Percentiles rank a stretch among this genome's conserved stretches.
Conservation (phyloP, 1,139 yeast species). For the Pichia norvegensis region DNA sequence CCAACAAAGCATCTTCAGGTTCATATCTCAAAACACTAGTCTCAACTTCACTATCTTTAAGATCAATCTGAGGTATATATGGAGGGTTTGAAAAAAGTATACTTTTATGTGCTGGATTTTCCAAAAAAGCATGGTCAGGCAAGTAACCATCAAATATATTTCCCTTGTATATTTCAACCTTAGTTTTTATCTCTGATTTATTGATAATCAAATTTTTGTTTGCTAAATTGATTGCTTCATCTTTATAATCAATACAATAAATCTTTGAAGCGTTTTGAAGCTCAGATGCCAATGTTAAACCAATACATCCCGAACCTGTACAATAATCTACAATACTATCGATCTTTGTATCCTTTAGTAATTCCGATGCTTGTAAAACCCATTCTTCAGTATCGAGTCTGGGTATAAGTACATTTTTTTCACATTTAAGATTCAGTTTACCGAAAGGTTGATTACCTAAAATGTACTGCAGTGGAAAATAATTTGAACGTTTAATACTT, state of each 20-base stretch:
- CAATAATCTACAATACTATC: constrained; percentile 59
- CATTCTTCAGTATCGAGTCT: constrained; percentile 97
- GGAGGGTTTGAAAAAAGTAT: constrained; percentile 84
- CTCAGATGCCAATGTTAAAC: constrained; percentile 37
- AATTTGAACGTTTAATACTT: constrained; percentile 34
- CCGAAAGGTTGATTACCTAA: constrained; percentile 88
- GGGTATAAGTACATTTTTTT: constrained; percentile 70
- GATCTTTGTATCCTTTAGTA: constrained; percentile 18
- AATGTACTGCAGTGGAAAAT: constrained; percentile 74
- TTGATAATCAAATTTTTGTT: constrained; percentile 33
- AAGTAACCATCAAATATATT: constrained; percentile 26
- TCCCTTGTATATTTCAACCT: constrained; percentile 14
- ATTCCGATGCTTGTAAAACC: constrained; percentile 40
- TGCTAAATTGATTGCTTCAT: constrained; percentile 45
- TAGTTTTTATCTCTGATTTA: neutral
- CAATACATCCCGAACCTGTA: constrained; percentile 87
- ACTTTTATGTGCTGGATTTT: constrained; percentile 30
- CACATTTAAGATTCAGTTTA: constrained; percentile 48
- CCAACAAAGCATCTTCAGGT: constrained; percentile 70
- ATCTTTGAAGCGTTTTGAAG: constrained; percentile 33
- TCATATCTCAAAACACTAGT: constrained; percentile 61
- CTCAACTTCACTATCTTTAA: constrained; percentile 30
- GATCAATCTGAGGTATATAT: constrained; percentile 53
- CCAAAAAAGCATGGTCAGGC: constrained; percentile 16
- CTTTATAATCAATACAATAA: constrained; percentile 55